A percentile compares a stretch with the other conserved stretches of the same genome.
These are phyloP conservation scores for Vicia faba DNA, from an alignment of 306 rosid species.

Conservation along the genomic window DNA sequence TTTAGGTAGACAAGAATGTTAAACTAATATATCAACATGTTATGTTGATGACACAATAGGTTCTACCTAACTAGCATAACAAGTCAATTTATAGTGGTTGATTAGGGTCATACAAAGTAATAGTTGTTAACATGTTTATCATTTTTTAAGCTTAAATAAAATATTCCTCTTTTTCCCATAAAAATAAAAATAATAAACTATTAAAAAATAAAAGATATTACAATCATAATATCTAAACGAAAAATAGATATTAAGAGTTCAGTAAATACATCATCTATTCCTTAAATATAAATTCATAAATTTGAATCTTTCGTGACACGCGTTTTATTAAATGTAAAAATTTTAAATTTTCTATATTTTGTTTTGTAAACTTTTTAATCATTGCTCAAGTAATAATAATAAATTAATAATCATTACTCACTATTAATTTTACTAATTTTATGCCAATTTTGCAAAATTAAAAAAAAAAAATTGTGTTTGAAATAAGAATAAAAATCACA, in stretches of 20 bases:
- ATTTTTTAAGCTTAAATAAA: background rate
- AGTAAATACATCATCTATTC: slow-evolving; percentile 81
- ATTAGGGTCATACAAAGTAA: slow-evolving; percentile 1
- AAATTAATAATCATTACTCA: background rate
- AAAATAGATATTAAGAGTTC: too few species aligned
- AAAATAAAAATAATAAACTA: too few species aligned
- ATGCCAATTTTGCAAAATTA: background rate
- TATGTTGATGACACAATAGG: background rate
- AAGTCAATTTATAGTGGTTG: slow-evolving; percentile 25
- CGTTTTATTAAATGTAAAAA: too few species aligned
- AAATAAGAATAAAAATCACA: background rate
- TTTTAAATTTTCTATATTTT: background rate
- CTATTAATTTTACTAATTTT: background rate
- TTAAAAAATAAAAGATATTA: too few species aligned
- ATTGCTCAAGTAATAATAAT: background rate
- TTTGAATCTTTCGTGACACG: too few species aligned
- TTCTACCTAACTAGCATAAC: background rate
- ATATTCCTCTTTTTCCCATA: background rate
- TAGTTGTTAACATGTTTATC: slow-evolving; percentile 28
- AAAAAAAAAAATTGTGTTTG: background rate
- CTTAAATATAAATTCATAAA: slow-evolving; percentile 78
- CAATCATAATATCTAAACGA: background rate
- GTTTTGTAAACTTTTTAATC: background rate
- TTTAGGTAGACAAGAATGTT: background rate
- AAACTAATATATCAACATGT: background rate